These are phyloP conservation scores for Pouteria campechiana DNA, from an alignment of 179 eudicot species.

Conservation along the genomic window DNA sequence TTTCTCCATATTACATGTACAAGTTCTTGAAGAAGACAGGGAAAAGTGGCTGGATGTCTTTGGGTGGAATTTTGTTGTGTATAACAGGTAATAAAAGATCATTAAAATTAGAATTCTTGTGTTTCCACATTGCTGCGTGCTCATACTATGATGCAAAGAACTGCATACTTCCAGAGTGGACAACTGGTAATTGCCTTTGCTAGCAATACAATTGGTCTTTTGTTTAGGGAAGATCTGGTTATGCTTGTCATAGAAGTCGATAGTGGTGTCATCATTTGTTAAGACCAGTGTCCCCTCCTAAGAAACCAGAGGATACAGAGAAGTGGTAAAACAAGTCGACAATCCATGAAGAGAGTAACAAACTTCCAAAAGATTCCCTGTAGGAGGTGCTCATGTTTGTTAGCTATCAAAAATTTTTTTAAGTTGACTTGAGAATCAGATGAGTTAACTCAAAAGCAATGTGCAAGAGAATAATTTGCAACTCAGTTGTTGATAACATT, in stretches of 20 bases:
- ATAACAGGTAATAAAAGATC: slow-evolving; percentile 49
- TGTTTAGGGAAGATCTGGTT: too few species aligned
- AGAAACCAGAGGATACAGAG: too few species aligned
- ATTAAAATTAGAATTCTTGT: neutral
- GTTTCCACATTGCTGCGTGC: neutral
- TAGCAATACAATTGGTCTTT: too few species aligned
- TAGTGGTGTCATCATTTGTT: neutral
- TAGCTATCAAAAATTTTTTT: neutral
- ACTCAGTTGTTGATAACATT: neutral
- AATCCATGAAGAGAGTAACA: neutral
- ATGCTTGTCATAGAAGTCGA: too few species aligned
- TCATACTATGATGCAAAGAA: neutral
- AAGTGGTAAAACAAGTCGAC: neutral
- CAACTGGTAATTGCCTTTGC: neutral
- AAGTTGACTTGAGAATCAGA: neutral
- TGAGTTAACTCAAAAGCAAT: neutral
- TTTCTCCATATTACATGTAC: slow-evolving; percentile 82
- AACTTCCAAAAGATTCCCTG: neutral
- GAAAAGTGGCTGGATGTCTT: slow-evolving; percentile 84
- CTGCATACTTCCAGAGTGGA: neutral
- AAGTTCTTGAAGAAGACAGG: slow-evolving; percentile 79
- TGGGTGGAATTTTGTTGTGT: slow-evolving; percentile 81
- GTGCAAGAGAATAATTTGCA: neutral
- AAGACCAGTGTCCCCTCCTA: too few species aligned
- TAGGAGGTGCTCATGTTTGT: neutral